Evolutionary conservation across 1,139 yeast genomes (phyloP).

Genomic region (Meyerozyma sp.): DNA sequence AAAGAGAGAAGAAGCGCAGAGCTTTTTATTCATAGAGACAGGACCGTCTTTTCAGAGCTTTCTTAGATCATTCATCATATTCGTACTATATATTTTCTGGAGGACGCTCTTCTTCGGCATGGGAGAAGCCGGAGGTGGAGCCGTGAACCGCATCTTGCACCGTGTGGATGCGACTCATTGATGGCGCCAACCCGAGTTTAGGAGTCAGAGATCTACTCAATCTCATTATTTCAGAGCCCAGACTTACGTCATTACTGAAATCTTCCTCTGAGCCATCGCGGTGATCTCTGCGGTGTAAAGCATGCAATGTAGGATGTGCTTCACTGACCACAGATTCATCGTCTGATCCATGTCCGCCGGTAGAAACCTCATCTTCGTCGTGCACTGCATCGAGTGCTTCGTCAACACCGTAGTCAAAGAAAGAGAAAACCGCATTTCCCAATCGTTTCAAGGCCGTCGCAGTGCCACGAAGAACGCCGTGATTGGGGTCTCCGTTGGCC

Average conservation of each 20-base stretch:
- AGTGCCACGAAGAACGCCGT: constrained; percentile 10
- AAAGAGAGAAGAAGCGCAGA: too few relatives aligned
- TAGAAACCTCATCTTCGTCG: background rate
- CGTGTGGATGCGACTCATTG: background rate
- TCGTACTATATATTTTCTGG: background rate
- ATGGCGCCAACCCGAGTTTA: background rate
- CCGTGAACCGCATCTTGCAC: background rate
- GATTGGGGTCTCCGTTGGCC: constrained; percentile 9
- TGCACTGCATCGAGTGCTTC: constrained; percentile 4
- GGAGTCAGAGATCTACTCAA: background rate
- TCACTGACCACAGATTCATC: background rate
- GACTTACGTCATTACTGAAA: background rate
- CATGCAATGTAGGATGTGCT: background rate
- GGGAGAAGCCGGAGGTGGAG: background rate
- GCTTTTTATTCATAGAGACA: background rate
- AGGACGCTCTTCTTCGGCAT: background rate
- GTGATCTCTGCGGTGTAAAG: background rate
- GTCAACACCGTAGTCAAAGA: constrained; percentile 39
- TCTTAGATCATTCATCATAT: background rate
- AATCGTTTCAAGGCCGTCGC: constrained; percentile 14
- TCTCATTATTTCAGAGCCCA: background rate
- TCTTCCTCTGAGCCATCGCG: background rate
- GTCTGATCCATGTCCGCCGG: background rate
- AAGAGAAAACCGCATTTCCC: constrained; percentile 32
- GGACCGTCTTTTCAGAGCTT: background rate